These are phyloP conservation scores for Erysimum cheiri DNA, from an alignment of 441 rosid genomes.

Conservation along the genomic window DNA sequence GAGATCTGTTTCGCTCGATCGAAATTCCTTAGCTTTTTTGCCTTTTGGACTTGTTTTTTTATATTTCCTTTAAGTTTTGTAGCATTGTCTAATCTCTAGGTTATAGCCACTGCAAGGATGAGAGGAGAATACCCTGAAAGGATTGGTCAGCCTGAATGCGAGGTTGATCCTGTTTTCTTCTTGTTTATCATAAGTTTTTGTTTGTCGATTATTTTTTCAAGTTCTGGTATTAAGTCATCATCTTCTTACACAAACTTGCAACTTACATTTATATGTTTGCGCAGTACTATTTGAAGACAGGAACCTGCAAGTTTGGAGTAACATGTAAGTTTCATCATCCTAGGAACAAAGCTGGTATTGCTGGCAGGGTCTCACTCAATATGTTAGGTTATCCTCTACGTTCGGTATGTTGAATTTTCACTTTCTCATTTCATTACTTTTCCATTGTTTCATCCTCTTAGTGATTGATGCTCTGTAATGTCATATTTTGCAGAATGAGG, in stretches of 20 bases:
- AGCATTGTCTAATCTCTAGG: slow-evolving; percentile 54
- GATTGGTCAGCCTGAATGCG: slow-evolving; percentile 95
- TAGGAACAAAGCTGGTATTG: slow-evolving; percentile 94
- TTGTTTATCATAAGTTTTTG: not conserved
- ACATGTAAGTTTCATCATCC: slow-evolving; percentile 99
- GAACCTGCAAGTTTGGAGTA: slow-evolving; percentile 99
- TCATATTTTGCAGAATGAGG: slow-evolving; percentile 69
- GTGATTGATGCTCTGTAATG: slow-evolving; percentile 19
- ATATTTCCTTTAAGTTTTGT: not conserved
- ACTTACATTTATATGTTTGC: slow-evolving; percentile 27
- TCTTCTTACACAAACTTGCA: slow-evolving; percentile 7
- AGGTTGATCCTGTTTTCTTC: slow-evolving; percentile 51
- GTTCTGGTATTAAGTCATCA: not conserved
- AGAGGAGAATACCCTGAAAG: slow-evolving; percentile 98
- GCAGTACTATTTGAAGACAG: slow-evolving; percentile 96
- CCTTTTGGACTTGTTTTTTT: slow-evolving; percentile 7
- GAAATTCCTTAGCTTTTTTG: not conserved
- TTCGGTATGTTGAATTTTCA: slow-evolving; percentile 54
- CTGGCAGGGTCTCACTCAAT: slow-evolving; percentile 90
- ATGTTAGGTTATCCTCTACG: slow-evolving; percentile 94
- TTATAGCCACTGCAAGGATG: slow-evolving; percentile 91
- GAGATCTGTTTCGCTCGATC: slow-evolving; percentile 26
- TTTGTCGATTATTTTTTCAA: slow-evolving; percentile 17
- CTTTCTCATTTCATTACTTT: slow-evolving; percentile 1
- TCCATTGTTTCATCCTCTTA: not conserved